phyloP scores from a whole-genome alignment of 2,329 filamentous ascomycete genomes.

The Aureobasidium mangrovei region DNA sequence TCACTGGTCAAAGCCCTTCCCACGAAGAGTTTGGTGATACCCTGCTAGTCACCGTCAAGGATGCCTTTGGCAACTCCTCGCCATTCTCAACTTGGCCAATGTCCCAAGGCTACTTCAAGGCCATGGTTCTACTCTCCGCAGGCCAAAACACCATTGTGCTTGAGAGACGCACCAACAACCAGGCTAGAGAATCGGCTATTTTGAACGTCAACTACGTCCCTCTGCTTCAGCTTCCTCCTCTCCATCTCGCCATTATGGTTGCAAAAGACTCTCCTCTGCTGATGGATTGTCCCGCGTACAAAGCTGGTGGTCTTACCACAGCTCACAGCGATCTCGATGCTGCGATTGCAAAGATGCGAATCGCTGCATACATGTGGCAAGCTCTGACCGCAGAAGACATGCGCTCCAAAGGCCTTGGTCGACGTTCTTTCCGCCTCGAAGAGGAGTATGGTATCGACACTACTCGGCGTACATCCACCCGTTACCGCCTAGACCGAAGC shows the following conservation, averaged over 20 bases:
- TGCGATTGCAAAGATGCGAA: constrained; percentile 27
- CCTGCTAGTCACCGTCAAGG: constrained; percentile 20
- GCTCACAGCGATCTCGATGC: constrained; percentile 25
- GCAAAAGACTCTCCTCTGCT: constrained; percentile 26
- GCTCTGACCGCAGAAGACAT: constrained; percentile 28
- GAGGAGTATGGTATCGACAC: constrained; percentile 26
- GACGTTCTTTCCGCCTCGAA: constrained; percentile 26
- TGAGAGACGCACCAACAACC: constrained; percentile 17
- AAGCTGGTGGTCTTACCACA: constrained; percentile 21
- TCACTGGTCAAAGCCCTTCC: constrained; percentile 22
- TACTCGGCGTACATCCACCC: constrained; percentile 11
- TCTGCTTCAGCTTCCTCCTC: constrained; percentile 25
- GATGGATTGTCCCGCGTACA: constrained; percentile 26
- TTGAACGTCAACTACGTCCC: constrained; percentile 24
- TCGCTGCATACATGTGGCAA: constrained; percentile 30
- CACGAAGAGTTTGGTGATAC: constrained; percentile 19
- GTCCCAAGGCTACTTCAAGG: constrained; percentile 26
- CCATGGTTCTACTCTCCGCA: constrained; percentile 25
- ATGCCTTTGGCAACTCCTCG: constrained; percentile 18
- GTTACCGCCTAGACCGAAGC: constrained; percentile 6
- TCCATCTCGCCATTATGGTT: constrained; percentile 28
- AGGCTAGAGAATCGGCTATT: constrained; percentile 7
- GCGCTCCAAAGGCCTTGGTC: constrained; percentile 21
- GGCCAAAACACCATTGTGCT: constrained; percentile 23
- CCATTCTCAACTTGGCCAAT: constrained; percentile 28